These are phyloP conservation scores for Camptophora hylomeconis DNA, from an alignment of 2,329 filamentous ascomycete genomes.

Conservation along the genomic window DNA sequence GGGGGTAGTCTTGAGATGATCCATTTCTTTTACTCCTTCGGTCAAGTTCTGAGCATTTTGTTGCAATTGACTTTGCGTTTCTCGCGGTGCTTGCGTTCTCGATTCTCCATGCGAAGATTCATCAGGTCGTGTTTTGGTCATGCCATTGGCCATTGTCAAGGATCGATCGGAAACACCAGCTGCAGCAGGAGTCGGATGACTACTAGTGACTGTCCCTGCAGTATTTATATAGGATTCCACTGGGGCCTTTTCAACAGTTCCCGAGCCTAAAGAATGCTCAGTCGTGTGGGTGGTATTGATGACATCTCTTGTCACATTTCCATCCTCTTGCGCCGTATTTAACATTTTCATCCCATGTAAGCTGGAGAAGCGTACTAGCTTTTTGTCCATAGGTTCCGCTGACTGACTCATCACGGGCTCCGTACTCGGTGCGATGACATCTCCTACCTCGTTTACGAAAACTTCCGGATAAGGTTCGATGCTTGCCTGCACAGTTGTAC, in stretches of 20 bases:
- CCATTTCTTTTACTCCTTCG: too few relatives aligned
- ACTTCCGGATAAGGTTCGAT: slow-evolving; percentile 9
- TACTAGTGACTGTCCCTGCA: neutral
- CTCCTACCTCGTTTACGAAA: slow-evolving; percentile 3
- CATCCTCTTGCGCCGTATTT: slow-evolving; percentile 11
- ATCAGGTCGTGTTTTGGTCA: neutral
- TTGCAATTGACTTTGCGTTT: too few relatives aligned
- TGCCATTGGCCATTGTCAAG: neutral
- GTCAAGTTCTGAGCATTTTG: too few relatives aligned
- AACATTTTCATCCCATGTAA: slow-evolving; percentile 10
- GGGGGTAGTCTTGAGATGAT: too few relatives aligned
- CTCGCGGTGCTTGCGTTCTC: too few relatives aligned
- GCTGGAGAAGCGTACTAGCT: slow-evolving; percentile 13
- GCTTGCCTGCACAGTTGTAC: slow-evolving; percentile 14
- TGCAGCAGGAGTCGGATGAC: neutral
- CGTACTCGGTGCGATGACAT: slow-evolving; percentile 6
- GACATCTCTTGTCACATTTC: too few relatives aligned
- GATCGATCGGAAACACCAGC: neutral
- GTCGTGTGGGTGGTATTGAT: too few relatives aligned
- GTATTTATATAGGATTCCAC: slow-evolving; percentile 1
- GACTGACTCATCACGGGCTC: slow-evolving; percentile 8
- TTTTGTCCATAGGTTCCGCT: slow-evolving; percentile 9
- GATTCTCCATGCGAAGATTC: too few relatives aligned
- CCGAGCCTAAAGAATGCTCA: too few relatives aligned
- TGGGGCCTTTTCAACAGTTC: slow-evolving; percentile 3